Base-by-base conservation (phyloP, 441 rosid species). In the Erysimum pusillum region DNA sequence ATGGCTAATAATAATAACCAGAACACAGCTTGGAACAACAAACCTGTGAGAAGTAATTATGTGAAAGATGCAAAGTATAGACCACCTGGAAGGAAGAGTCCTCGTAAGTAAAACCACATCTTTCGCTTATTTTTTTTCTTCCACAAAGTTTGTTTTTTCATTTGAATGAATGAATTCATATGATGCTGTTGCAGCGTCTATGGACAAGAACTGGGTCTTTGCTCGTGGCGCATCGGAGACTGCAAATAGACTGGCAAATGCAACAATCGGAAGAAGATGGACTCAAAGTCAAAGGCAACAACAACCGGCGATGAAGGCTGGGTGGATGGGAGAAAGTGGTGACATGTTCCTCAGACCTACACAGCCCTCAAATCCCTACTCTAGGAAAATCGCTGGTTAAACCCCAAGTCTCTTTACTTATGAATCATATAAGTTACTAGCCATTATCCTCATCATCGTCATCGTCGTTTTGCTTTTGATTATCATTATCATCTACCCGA, bases 71-170 rank as follows among this genome's bases (percentile, higher is more conserved):
- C 83, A 22, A 88, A 79, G 76, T 93, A 90, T 82, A 90, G 73
- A 39, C 92, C 93, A 13, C 93, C 89, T 1, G 91, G 88, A 75
- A 89, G 85, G 84, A 93, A 87, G 78, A 89, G 89, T 82, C 90
- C 92, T 51, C 56, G 99, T 93, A 88, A 90, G 96, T 80, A 41
- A 56, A 20, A 8, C 17, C 56, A 22, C 57, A 42, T 13, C 1
- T 25, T 25, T 25, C 28, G 2, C 28, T 25, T 25, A 2, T 25
- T 14, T 1, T 10, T 3, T 7, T 32, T 41, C 6, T 63, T 45
- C n/a, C n/a, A 14, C 0, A 3, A 20, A 59, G 51, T 34, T 39
- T 39, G 9, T 28, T 48, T 20, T 22, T 48, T 48, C 39, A 54
- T 42, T 6, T 57, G 36, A 41, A 2, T 25, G 17, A 73, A 46